Base-by-base conservation (phyloP, 352 stramenopile genomes). In the Globisporangium splendens region DNA sequence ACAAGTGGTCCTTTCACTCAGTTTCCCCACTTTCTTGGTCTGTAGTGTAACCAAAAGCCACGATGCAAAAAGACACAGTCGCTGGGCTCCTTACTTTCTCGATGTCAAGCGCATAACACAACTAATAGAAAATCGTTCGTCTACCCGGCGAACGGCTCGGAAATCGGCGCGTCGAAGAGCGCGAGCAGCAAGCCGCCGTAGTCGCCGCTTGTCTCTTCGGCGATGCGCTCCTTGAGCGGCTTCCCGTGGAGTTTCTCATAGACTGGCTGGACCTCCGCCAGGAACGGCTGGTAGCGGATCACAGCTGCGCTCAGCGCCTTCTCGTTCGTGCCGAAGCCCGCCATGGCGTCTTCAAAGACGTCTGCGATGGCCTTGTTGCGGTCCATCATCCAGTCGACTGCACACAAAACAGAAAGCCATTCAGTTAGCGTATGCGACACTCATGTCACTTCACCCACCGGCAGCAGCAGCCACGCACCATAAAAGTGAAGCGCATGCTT, bases 281-380 rank as follows among this genome's bases (percentile, higher is more conserved):
- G 63, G 61, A 83, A 84, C 53, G 63, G 43, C 62, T 91, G 77
- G 66, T 91, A 93, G 42, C 83, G 81, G 51, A 93, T 79, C 53
- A 91, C 63, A 18, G 80, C 65, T 35, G 77, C 68, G 47, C 70
- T 83, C 11, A 93, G 69, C 48, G 75, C 77, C 28, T 69, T 77
- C 64, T 88, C 73, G 58, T 91, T 81, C 5, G 83, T 91, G 65
- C 83, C 83, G 10, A 86, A 52, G 50, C 81, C 81, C 13, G 70
- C 69, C 83, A 93, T 93, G 22, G 83, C 72, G 35, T 60, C 62
- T 60, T 89, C 74, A 22, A 93, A 66, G 39, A 83, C 69, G 21
- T 90, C 77, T 2, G 79, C 75, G 18, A 93, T 63, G 53, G 84
- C 71, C 28, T 77, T 61, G 59, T 68, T 90, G 24, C 79, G 73